Conservation (phyloP, 176 grass and related monocot species). For the Triticum turgidum region DNA sequence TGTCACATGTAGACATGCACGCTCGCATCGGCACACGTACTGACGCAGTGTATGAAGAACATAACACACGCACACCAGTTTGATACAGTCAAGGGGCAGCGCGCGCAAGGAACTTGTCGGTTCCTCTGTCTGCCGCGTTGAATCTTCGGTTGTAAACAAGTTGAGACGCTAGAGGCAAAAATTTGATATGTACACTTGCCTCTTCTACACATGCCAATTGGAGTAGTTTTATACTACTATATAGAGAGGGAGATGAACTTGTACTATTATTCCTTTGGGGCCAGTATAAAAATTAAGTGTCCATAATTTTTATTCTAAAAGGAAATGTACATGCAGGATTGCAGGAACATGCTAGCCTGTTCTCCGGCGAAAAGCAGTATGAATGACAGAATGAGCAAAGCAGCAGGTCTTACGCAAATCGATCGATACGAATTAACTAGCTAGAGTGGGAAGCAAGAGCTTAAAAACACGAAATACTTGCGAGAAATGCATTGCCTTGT, state of each 20-base stretch:
- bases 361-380: not conserved
- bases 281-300: not conserved
- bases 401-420: not conserved
- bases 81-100: constrained; percentile 10
- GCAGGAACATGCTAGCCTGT: not conserved
- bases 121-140: not conserved
- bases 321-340: not conserved
- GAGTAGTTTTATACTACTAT: not conserved
- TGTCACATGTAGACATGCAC: not conserved
- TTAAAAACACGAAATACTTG: not conserved
- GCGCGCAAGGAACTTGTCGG: not conserved
- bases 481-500: not conserved
- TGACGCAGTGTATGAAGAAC: not conserved
- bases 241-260: not conserved
- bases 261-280: not conserved
- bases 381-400: no score
- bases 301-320: not conserved
- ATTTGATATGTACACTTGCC: not conserved
- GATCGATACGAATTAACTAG: not conserved
- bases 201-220: not conserved
- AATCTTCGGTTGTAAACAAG: constrained; percentile 1
- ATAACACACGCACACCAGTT: not conserved
- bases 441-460: not conserved
- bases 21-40: not conserved
- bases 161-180: not conserved